Base-by-base conservation (phyloP, 208 protist genomes). In the Crithidia mellificae region DNA sequence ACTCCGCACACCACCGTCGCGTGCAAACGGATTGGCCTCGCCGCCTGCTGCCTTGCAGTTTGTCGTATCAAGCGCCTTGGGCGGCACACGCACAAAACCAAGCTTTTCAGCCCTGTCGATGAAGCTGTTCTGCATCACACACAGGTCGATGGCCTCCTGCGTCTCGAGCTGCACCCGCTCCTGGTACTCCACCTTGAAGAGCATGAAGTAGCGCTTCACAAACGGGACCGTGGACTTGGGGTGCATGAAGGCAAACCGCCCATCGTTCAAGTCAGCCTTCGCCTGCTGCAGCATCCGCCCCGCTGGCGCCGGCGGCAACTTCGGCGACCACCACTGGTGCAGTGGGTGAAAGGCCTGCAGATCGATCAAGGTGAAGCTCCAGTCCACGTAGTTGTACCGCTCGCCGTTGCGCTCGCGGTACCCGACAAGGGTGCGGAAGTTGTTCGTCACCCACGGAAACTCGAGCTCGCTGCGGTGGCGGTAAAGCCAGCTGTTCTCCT, bases 401-500 rank as follows among this genome's bases (percentile, higher is more conserved):
- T 46, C 34, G 0, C 32, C 17, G 25, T 38, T 25, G 32, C 14
- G 22, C 6, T 43, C 29, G 22, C n/a, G 22, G 68, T 43, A 51
- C 24, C 57, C 68, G 22, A 66, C 43, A n/a, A 73, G 68, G 8
- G 68, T 73, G 50, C 53, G 36, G 58, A 52, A 32, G 41, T 55
- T 61, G 58, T 73, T 66, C 5, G 68, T 73, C 27, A 66, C 49
- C 38, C 61, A 73, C 14, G 68, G 68, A 25, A 66, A 73, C 68
- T 73, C 68, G 8, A 73, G 51, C 38, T 51, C 29, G 51, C 25
- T 12, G 15, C 68, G 57, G 29, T 49, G 38, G 19, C 2, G 3
- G 50, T 73, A 66, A 12, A 73, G 68, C 58, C 58, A 64, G 30
- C 0, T 11, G 12, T 17, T 24, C 46, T 64, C 57, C 27, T 4